These are phyloP conservation scores for Macrophomina tecta DNA, from an alignment of 2,329 filamentous ascomycete species.

Conservation along the genomic window DNA sequence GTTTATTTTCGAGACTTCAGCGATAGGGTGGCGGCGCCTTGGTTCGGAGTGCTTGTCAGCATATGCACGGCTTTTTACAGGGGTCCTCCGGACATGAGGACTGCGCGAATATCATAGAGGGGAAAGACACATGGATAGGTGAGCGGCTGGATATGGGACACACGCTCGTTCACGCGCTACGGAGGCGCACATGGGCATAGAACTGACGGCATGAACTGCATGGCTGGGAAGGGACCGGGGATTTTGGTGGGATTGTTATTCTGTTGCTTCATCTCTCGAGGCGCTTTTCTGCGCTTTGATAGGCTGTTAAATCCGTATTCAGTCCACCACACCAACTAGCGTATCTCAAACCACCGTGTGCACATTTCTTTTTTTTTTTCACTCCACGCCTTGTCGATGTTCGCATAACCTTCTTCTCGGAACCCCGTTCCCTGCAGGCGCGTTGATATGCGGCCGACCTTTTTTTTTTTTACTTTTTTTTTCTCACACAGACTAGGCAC, in stretches of 20 bases:
- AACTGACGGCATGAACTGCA: slow-evolving; percentile 1
- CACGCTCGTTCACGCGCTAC: neutral
- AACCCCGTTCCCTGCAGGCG: neutral
- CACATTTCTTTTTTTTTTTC: slow-evolving; percentile 1
- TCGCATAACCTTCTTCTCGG: neutral
- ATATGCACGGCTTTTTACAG: neutral
- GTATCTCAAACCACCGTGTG: neutral
- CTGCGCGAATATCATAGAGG: neutral
- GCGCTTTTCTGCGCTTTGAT: neutral
- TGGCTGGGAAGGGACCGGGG: neutral
- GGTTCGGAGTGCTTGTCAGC: slow-evolving; percentile 3
- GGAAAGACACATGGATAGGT: neutral
- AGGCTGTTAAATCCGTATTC: slow-evolving; percentile 10
- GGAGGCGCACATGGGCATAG: slow-evolving; percentile 2
- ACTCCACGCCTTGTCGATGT: neutral
- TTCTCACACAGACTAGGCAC: neutral
- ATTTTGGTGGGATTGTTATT: neutral
- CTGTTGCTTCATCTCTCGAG: neutral
- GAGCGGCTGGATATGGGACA: neutral
- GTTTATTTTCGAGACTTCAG: neutral
- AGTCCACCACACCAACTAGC: neutral
- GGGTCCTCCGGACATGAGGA: neutral
- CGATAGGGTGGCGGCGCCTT: neutral
- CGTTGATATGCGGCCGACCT: neutral
- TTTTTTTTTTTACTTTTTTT: too few relatives aligned